These are phyloP conservation scores for Aspergillus sp. DNA, from an alignment of 2,329 filamentous ascomycete genomes.

Conservation along the genomic window DNA sequence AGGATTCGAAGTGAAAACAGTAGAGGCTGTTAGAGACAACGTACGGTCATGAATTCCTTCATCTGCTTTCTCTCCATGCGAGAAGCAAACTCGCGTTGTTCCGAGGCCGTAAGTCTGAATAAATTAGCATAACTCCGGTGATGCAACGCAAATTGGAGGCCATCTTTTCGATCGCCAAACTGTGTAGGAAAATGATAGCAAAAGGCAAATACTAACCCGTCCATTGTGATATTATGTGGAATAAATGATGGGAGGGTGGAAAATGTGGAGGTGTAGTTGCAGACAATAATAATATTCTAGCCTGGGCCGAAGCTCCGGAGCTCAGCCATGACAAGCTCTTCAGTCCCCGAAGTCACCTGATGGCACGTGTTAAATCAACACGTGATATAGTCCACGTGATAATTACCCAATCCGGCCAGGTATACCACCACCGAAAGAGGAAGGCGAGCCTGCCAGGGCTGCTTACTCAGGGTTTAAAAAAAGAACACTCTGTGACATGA, in stretches of 20 bases:
- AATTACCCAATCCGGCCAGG: not conserved
- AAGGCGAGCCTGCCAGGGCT: not conserved
- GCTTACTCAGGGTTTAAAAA: constrained; percentile 16
- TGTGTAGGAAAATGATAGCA: not conserved
- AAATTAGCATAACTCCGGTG: constrained; percentile 3
- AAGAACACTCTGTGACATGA: constrained; percentile 11
- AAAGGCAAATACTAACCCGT: constrained; percentile 28
- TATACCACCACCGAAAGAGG: not conserved
- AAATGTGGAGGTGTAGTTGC: constrained; percentile 2
- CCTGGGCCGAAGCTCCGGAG: constrained; percentile 18
- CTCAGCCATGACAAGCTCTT: constrained; percentile 22
- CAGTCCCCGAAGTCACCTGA: constrained; percentile 12
- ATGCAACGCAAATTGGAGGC: not conserved
- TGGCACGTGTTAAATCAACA: not conserved
- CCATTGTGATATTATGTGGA: constrained; percentile 32
- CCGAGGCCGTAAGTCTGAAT: constrained; percentile 67
- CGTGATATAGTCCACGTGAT: not conserved
- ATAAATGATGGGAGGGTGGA: constrained; percentile 1
- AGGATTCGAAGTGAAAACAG: not conserved
- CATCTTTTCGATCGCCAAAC: not conserved
- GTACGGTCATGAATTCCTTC: constrained; percentile 97
- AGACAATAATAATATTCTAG: constrained; percentile 4
- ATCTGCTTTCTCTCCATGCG: constrained; percentile 98
- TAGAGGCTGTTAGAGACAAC: constrained; percentile 37
- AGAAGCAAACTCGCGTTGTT: constrained; percentile 89